Conservation (phyloP, 108 stramenopile species). For the Craspedostauros australis region DNA sequence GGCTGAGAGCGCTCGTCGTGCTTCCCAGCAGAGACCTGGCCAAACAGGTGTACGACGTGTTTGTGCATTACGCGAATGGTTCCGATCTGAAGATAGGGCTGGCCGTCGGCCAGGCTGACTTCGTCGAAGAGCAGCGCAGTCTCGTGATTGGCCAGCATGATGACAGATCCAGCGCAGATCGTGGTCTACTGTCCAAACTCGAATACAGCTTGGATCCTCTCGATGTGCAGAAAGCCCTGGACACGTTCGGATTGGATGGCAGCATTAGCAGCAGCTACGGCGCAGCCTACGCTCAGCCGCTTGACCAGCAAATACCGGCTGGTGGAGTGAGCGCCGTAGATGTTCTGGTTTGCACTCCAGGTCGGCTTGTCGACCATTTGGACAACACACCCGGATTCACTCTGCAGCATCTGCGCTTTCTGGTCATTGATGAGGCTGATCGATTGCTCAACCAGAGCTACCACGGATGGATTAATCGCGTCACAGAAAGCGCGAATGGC, state of each 20-base stretch:
- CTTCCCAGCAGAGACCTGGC: conserved; percentile 92
- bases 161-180: neutral
- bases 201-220: conserved; percentile 32
- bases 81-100: conserved; percentile 78
- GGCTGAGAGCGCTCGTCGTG: conserved; percentile 87
- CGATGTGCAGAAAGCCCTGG: conserved; percentile 22
- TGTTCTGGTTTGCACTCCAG: conserved; percentile 93
- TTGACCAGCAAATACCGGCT: conserved; percentile 6
- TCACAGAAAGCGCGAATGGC: conserved; percentile 50
- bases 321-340: conserved; percentile 62
- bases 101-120: conserved; percentile 83
- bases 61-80: conserved; percentile 68
- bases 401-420: conserved; percentile 82
- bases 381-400: conserved; percentile 92
- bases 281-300: no score
- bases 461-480: conserved; percentile 86
- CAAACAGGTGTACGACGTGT: conserved; percentile 82
- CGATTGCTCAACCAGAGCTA: conserved; percentile 88
- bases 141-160: conserved; percentile 31
- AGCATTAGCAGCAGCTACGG: neutral
- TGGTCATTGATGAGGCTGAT: conserved; percentile 95
- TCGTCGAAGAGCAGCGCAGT: conserved; percentile 56
- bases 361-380: conserved; percentile 88
- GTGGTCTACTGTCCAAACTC: conserved; percentile 4
- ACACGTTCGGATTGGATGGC: conserved; percentile 19